phyloP scores from a whole-genome alignment of 1,284 basidiomycete species.

The Sphaerobolus stellatus region DNA sequence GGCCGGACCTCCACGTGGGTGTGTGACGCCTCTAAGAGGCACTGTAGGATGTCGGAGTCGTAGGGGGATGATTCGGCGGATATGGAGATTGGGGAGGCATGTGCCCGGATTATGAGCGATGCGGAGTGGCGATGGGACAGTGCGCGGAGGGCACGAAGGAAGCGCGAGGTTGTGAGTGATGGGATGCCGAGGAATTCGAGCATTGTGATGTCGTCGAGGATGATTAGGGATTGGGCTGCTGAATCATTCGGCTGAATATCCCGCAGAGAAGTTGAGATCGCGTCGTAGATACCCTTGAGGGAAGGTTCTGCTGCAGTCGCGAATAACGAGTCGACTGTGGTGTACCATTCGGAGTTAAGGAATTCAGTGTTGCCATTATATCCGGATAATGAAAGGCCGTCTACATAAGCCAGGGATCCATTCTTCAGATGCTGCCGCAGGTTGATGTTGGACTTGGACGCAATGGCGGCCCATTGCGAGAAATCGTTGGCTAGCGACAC shows the following conservation, averaged over 20 bases:
- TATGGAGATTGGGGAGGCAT: constrained; percentile 49
- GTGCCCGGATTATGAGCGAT: constrained; percentile 61
- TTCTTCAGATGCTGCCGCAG: constrained; percentile 44
- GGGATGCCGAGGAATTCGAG: constrained; percentile 68
- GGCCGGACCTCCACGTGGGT: constrained; percentile 70
- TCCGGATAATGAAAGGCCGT: constrained; percentile 35
- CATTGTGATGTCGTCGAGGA: constrained; percentile 64
- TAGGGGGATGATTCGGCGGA: constrained; percentile 42
- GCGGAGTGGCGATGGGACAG: constrained; percentile 39
- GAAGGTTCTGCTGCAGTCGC: not conserved
- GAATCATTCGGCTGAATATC: not conserved
- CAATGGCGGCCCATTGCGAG: constrained; percentile 59
- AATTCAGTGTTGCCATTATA: constrained; percentile 13
- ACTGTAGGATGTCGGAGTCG: constrained; percentile 45
- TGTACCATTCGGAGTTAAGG: constrained; percentile 5
- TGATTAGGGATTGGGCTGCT: constrained; percentile 38
- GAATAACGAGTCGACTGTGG: constrained; percentile 3
- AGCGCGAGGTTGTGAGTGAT: constrained; percentile 47
- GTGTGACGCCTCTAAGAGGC: constrained; percentile 55
- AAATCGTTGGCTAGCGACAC: constrained; percentile 58
- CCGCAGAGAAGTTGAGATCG: not conserved
- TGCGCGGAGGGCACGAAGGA: constrained; percentile 56
- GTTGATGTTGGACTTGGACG: constrained; percentile 58
- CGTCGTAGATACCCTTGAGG: constrained; percentile 1
- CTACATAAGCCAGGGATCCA: constrained; percentile 51